Evolutionary conservation across 345 rosid species (phyloP).

Genomic region (Salix caprea): DNA sequence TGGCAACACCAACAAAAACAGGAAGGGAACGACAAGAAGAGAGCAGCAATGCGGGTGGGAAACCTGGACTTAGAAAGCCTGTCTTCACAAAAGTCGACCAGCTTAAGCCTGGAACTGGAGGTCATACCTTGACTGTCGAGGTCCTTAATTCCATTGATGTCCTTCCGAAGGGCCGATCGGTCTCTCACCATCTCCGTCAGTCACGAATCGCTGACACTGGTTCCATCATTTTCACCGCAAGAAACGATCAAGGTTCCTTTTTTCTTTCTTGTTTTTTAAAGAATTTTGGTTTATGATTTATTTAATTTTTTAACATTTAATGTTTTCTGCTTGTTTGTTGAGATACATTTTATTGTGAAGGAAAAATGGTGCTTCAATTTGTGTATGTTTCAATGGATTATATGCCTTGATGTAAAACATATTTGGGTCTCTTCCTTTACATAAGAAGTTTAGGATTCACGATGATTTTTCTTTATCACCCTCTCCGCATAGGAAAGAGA

Average conservation of each 20-base stretch:
- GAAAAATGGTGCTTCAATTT: not conserved
- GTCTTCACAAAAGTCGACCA: constrained; percentile 45
- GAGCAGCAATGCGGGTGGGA: constrained; percentile 1
- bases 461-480: not conserved
- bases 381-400: not conserved
- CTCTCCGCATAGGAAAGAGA: no score
- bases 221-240: constrained; percentile 36
- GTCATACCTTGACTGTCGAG: constrained; percentile 38
- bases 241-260: constrained; percentile 22
- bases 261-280: not conserved
- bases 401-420: not conserved
- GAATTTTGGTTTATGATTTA: no score
- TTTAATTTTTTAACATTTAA: no score
- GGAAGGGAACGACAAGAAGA: not conserved
- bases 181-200: constrained; percentile 27
- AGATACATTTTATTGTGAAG: no score
- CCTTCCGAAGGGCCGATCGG: constrained; percentile 32
- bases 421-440: not conserved
- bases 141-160: constrained; percentile 33
- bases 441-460: not conserved
- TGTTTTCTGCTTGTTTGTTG: no score
- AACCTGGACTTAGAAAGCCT: constrained; percentile 37
- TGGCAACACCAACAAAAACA: not conserved
- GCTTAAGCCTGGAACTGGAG: constrained; percentile 41
- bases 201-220: constrained; percentile 43